Evolutionary conservation across 2,329 filamentous ascomycete genomes (phyloP).

Genomic region (Fusarium veterinarium): DNA sequence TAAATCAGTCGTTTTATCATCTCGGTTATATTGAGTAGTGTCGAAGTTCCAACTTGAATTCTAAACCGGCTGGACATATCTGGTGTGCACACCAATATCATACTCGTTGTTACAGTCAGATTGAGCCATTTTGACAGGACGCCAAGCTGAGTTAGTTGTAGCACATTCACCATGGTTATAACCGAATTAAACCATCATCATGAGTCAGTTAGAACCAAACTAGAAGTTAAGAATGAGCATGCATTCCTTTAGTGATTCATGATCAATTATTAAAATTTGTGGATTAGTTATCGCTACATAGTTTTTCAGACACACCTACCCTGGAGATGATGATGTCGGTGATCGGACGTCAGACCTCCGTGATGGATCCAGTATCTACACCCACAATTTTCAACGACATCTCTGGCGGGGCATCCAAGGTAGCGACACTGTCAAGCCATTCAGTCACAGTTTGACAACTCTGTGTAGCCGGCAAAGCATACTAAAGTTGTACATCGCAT

Average conservation of each 20-base stretch:
- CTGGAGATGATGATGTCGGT: conserved; percentile 22
- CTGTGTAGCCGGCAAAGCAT: not conserved
- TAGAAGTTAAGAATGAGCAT: not conserved
- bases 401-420: conserved; percentile 38
- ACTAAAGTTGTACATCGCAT: not conserved
- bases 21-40: not conserved
- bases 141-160: not conserved
- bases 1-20: too few species aligned
- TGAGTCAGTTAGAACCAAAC: not conserved
- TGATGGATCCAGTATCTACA: conserved; percentile 14
- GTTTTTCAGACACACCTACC: not conserved
- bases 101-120: not conserved
- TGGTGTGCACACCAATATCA: not conserved
- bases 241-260: not conserved
- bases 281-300: not conserved
- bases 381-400: conserved; percentile 46
- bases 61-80: too few species aligned
- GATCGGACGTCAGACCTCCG: conserved; percentile 32
- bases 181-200: not conserved
- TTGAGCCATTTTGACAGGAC: not conserved
- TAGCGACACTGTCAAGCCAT: conserved; percentile 31
- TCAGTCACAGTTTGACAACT: conserved; percentile 12
- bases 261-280: not conserved
- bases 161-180: not conserved
- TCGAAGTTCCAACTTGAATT: not conserved